These are phyloP conservation scores for Fusarium pseudograminearum DNA, from an alignment of 2,329 filamentous ascomycete species.

Conservation along the genomic window DNA sequence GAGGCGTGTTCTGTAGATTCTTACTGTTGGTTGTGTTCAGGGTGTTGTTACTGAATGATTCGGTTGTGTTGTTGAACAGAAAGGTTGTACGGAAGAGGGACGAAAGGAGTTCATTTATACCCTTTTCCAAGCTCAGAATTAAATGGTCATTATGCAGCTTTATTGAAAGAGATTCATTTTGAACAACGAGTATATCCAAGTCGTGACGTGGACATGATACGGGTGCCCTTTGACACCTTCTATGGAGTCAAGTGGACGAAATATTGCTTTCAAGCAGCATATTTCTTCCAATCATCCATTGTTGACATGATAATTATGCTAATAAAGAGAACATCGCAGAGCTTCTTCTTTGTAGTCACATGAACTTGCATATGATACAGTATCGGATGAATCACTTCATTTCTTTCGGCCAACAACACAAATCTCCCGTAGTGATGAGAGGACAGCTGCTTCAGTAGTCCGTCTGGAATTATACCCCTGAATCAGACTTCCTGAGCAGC, in stretches of 20 bases:
- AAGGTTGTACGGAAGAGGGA: not conserved
- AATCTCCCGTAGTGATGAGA: not conserved
- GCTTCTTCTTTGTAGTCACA: not conserved
- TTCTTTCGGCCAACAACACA: not conserved
- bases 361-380: not conserved
- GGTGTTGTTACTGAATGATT: not conserved
- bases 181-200: not conserved
- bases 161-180: not conserved
- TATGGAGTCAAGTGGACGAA: not conserved
- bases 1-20: not conserved
- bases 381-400: not conserved
- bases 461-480: not conserved
- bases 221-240: not conserved
- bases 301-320: not conserved
- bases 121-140: fast-evolving
- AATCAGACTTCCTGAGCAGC: not conserved
- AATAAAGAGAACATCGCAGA: not conserved
- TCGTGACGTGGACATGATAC: not conserved
- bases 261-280: not conserved
- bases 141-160: not conserved
- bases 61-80: not conserved
- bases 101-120: not conserved
- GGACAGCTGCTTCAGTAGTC: fast-evolving
- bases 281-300: too few species aligned
- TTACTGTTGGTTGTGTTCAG: not conserved